Conservation (phyloP, 768 basidiomycete genomes). For the Leccinum variicolor region DNA sequence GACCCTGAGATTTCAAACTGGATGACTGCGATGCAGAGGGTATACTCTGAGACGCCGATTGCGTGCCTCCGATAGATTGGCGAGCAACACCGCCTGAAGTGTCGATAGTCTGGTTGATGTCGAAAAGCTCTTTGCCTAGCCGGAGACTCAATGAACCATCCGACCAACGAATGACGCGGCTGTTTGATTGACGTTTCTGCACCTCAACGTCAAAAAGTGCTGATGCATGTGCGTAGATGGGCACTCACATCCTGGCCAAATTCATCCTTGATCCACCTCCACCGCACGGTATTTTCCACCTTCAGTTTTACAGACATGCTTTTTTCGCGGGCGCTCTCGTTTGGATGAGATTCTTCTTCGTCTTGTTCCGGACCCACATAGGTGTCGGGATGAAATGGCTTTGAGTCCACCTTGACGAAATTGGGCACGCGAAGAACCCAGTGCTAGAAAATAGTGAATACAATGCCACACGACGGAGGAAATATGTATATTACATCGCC, state of each 20-base stretch:
- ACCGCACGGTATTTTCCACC: slow-evolving; percentile 92
- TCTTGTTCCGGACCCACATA: slow-evolving; percentile 84
- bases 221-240: not conserved
- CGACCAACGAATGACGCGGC: slow-evolving; percentile 91
- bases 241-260: slow-evolving; percentile 70
- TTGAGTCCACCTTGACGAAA: slow-evolving; percentile 85
- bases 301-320: slow-evolving; percentile 83
- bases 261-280: slow-evolving; percentile 87
- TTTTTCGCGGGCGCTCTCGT: slow-evolving; percentile 66
- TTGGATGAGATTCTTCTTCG: slow-evolving; percentile 53
- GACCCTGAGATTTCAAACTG: slow-evolving; percentile 57
- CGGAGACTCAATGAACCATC: slow-evolving; percentile 90
- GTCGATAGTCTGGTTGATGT: slow-evolving; percentile 78
- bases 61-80: slow-evolving; percentile 49
- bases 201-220: not conserved
- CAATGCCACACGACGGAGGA: not conserved
- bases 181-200: slow-evolving; percentile 85
- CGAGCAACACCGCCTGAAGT: slow-evolving; percentile 66
- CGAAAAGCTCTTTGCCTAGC: slow-evolving; percentile 91
- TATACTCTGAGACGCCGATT: slow-evolving; percentile 40
- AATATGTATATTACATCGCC: slow-evolving; percentile 57
- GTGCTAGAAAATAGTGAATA: slow-evolving; percentile 38
- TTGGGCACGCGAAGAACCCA: slow-evolving; percentile 96
- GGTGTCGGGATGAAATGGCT: slow-evolving; percentile 85
- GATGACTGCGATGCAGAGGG: slow-evolving; percentile 36